Conservation (phyloP, 306 rosid species). For the Myrica gale region DNA sequence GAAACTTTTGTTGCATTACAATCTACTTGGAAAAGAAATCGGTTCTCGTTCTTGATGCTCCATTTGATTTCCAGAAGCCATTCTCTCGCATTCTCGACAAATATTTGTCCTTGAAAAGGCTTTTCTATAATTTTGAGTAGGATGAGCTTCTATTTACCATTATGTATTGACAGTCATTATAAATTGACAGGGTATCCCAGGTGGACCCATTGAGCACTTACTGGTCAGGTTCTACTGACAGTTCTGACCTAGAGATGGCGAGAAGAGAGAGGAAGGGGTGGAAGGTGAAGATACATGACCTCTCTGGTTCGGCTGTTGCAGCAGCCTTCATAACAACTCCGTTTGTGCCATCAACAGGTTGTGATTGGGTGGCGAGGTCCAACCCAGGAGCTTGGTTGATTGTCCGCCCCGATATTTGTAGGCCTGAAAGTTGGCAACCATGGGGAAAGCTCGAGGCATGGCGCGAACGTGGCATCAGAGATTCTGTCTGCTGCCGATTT, state of each 20-base stretch:
- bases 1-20: background rate
- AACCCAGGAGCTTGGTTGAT: conserved; percentile 97
- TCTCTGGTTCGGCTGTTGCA: conserved; percentile 97
- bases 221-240: conserved; percentile 62
- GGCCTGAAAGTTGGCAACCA: conserved; percentile 90
- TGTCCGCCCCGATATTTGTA: conserved; percentile 67
- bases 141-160: conserved; percentile 26
- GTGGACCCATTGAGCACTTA: conserved; percentile 68
- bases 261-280: conserved; percentile 91
- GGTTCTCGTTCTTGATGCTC: background rate
- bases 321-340: conserved; percentile 99
- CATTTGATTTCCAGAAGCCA: background rate
- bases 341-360: conserved; percentile 93
- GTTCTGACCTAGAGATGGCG: conserved; percentile 50
- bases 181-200: conserved; percentile 76
- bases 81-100: background rate
- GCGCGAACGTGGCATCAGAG: conserved; percentile 87
- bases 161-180: conserved; percentile 33
- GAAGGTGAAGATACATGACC: conserved; percentile 98
- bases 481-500: conserved; percentile 69
- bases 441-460: conserved; percentile 99
- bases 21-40: background rate
- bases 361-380: conserved; percentile 92
- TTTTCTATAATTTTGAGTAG: background rate
- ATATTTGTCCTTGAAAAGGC: background rate